These are phyloP conservation scores for Botryotinia narcissicola DNA, from an alignment of 2,329 filamentous ascomycete genomes.

Conservation along the genomic window DNA sequence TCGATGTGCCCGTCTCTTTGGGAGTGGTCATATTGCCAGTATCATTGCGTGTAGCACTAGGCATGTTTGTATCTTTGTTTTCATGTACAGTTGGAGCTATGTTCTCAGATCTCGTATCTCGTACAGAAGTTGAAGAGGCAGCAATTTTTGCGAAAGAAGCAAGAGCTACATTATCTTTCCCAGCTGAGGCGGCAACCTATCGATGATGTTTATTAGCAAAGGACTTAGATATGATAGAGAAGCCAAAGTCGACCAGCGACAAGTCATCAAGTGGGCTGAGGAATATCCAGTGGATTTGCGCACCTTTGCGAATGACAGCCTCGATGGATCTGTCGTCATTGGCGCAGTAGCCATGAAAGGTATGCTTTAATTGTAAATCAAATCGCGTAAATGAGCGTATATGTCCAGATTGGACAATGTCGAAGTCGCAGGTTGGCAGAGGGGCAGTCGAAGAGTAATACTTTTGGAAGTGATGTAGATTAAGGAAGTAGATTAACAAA, in stretches of 20 bases:
- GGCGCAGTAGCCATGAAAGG: constrained; percentile 48
- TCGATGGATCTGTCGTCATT: constrained; percentile 48
- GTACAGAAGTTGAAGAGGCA: constrained; percentile 35
- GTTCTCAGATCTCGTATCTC: constrained; percentile 34
- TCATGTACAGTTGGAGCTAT: constrained; percentile 20
- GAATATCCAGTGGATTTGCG: constrained; percentile 29
- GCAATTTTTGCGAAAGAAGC: constrained; percentile 37
- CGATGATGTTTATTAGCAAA: background rate
- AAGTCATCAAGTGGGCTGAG: constrained; percentile 8
- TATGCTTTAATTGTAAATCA: constrained; percentile 23
- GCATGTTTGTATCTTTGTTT: constrained; percentile 20
- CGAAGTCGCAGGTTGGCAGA: constrained; percentile 37
- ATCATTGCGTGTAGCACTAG: constrained; percentile 19
- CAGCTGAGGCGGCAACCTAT: constrained; percentile 51
- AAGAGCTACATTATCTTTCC: constrained; percentile 41
- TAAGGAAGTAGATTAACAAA: constrained; percentile 40
- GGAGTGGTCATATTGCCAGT: constrained; percentile 12
- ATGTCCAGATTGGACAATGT: constrained; percentile 36
- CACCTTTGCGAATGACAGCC: constrained; percentile 77
- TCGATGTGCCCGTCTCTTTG: constrained; percentile 31
- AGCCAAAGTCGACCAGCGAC: background rate
- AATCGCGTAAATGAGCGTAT: constrained; percentile 35
- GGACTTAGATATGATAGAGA: background rate
- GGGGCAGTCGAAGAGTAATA: constrained; percentile 30
- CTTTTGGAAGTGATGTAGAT: constrained; percentile 33